Conservation (phyloP, 1,284 basidiomycete species). For the Gymnopus androsaceus region DNA sequence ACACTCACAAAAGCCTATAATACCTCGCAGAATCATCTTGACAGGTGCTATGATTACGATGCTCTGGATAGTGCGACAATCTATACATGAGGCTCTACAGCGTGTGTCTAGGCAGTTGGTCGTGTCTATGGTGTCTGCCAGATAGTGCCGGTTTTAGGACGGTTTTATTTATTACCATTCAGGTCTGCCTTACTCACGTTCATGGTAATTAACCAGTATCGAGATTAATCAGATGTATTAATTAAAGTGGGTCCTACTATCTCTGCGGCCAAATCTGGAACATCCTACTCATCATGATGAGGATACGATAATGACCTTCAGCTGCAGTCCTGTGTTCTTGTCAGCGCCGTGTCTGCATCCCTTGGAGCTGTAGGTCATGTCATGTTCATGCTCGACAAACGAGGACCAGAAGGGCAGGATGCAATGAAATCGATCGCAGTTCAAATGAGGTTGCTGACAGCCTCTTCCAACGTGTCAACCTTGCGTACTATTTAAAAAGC, state of each 20-base stretch:
- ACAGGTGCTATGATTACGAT: slow-evolving; percentile 1
- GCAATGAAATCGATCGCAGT: neutral
- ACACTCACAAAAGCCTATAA: neutral
- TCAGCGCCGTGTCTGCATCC: no score
- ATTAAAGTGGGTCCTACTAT: no score
- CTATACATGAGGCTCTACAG: slow-evolving; percentile 2
- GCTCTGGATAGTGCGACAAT: slow-evolving; percentile 5
- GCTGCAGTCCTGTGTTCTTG: no score
- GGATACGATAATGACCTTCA: no score
- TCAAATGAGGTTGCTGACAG: neutral
- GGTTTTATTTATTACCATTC: neutral
- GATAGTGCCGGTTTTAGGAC: neutral
- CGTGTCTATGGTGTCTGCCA: neutral
- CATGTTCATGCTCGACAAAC: no score
- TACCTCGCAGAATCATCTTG: neutral
- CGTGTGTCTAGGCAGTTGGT: slow-evolving; percentile 5
- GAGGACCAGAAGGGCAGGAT: neutral
- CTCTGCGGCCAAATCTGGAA: no score
- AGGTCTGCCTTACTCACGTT: neutral
- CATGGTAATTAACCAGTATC: no score
- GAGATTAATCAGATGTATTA: no score
- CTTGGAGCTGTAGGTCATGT: no score
- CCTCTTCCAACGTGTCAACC: slow-evolving; percentile 4
- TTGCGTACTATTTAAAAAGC: neutral
- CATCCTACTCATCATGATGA: no score